Evolutionary conservation across 2,329 filamentous ascomycete genomes (phyloP).

Genomic region (Leptographium flavum): DNA sequence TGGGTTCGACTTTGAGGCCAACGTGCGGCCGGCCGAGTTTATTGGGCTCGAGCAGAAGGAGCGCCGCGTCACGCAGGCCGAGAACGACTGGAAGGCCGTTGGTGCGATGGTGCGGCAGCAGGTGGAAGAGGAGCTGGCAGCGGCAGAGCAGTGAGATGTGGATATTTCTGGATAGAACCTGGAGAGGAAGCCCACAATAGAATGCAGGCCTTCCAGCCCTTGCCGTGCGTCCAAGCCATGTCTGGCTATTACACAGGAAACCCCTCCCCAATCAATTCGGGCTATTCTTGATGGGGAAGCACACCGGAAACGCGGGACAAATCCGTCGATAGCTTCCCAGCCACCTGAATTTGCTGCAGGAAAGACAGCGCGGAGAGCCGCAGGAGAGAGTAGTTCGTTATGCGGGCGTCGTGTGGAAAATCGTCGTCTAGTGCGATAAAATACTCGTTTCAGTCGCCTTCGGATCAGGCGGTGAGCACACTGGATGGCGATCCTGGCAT

Average conservation of each 20-base stretch:
- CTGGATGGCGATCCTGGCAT: too few species aligned
- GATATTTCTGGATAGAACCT: neutral
- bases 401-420: too few species aligned
- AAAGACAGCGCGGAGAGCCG: neutral
- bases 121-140: slow-evolving; percentile 47
- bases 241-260: too few species aligned
- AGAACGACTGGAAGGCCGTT: slow-evolving; percentile 60
- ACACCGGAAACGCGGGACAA: too few species aligned
- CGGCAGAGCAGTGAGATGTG: neutral
- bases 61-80: slow-evolving; percentile 55
- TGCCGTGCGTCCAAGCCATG: too few species aligned
- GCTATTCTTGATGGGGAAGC: too few species aligned
- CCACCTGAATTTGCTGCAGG: neutral
- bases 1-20: slow-evolving; percentile 60
- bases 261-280: too few species aligned
- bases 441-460: too few species aligned
- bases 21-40: slow-evolving; percentile 72
- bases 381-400: too few species aligned
- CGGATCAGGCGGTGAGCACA: too few species aligned
- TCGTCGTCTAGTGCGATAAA: too few species aligned
- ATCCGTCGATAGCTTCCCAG: neutral
- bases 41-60: slow-evolving; percentile 63
- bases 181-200: neutral
- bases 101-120: slow-evolving; percentile 61
- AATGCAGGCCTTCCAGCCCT: neutral